These are phyloP conservation scores for Mortierella sp. DNA, from an alignment of 371 early-diverging fungal species.

Conservation along the genomic window DNA sequence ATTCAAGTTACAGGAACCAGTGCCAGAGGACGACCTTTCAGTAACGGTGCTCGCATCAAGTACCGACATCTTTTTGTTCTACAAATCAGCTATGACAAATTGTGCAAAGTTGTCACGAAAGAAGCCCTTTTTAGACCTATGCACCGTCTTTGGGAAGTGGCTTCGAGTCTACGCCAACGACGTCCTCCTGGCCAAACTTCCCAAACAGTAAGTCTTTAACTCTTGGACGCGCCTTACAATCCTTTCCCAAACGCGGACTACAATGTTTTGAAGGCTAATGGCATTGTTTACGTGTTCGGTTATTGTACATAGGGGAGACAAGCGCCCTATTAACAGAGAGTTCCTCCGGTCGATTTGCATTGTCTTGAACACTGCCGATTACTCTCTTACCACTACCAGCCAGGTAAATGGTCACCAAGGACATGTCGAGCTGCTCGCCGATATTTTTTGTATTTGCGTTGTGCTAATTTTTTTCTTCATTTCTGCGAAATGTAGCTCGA, in stretches of 20 bases:
- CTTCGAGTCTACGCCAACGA: conserved; percentile 80
- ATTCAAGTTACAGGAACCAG: conserved; percentile 57
- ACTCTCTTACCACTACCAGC: conserved; percentile 87
- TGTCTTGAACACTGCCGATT: conserved; percentile 94
- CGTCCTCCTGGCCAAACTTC: conserved; percentile 77
- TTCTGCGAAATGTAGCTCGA: conserved; percentile 72
- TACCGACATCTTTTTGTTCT: conserved; percentile 91
- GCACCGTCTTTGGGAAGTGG: conserved; percentile 83
- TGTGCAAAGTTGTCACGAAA: conserved; percentile 89
- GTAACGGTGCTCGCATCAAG: conserved; percentile 85
- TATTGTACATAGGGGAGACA: conserved; percentile 69
- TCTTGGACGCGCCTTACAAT: not conserved
- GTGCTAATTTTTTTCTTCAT: not conserved
- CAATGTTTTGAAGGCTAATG: not conserved
- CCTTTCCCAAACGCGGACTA: not conserved
- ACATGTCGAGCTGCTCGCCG: not conserved
- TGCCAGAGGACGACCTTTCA: conserved; percentile 72
- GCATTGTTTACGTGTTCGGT: not conserved
- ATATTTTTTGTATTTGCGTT: no score
- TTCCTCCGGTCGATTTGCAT: conserved; percentile 78
- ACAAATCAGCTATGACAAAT: conserved; percentile 88
- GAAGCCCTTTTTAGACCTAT: conserved; percentile 84
- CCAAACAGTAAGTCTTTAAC: conserved; percentile 60
- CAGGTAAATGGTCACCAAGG: conserved; percentile 70
- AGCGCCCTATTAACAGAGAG: conserved; percentile 67